Base-by-base conservation (phyloP, 352 stramenopile species). In the Pythium dissimile region DNA sequence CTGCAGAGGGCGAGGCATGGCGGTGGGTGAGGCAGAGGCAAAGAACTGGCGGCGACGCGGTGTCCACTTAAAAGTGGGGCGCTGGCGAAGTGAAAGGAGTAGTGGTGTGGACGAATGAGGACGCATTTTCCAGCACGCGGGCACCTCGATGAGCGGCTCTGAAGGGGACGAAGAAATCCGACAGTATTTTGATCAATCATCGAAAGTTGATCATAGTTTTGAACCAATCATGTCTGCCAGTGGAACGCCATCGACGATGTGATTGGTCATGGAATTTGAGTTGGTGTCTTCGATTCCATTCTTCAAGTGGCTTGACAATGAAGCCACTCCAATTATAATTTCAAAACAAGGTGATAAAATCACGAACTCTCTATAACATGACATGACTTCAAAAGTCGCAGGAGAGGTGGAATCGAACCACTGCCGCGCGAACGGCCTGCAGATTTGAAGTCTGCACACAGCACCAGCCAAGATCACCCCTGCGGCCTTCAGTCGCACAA, bases 361-460 rank as follows among this genome's bases (percentile, higher is more conserved):
- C n/a, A n/a, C n/a, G n/a, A n/a, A n/a, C n/a, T n/a, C n/a, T n/a
- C n/a, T n/a, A n/a, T n/a, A n/a, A n/a, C n/a, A n/a, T n/a, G n/a
- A n/a, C n/a, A n/a, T n/a, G n/a, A n/a, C n/a, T n/a, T n/a, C n/a
- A 76, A 84, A 86, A 84, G 49, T 73, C 84, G 84, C 84, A 93
- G 67, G 75, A 69, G 83, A 94, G 84, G 83, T 86, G 86, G 84
- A 91, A 94, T 96, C 81, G 83, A 94, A 94, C 86, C 86, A 85
- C 83, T 94, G 86, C 77, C 79, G 88, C 72, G 64, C 67, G 73
- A 93, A 85, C 85, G 80, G 79, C 86, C 83, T 88, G 92, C 83
- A 92, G 84, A 91, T 96, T 94, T 94, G 86, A 94, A 94, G 84
- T 92, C 84, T 92, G 84, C 82, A 92, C 84, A 77, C 66, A 84